Conservation (phyloP, 352 stramenopile species). For the Globisporangium paddicum region DNA sequence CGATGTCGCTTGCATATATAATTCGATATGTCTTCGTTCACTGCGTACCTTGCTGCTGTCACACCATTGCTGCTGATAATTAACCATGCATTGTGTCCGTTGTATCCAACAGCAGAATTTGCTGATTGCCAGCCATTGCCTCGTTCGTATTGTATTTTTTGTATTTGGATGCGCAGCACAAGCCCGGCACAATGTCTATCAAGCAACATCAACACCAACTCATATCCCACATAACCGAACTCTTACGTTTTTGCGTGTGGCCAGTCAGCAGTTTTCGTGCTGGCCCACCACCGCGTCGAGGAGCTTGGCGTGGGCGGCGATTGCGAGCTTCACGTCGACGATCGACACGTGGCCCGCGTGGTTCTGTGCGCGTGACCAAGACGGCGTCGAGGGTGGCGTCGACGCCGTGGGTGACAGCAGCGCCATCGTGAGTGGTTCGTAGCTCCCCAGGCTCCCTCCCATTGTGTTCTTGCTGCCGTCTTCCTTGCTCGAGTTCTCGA, state of each 20-base stretch:
- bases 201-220: not conserved
- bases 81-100: too few species aligned
- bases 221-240: not conserved
- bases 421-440: not conserved
- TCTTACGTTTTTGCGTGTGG: not conserved
- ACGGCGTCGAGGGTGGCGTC: not conserved
- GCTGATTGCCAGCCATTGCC: too few species aligned
- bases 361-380: not conserved
- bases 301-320: conserved; percentile 50
- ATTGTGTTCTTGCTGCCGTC: not conserved
- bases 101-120: too few species aligned
- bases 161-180: too few species aligned
- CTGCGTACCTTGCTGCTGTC: too few species aligned
- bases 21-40: too few species aligned
- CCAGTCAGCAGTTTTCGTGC: conserved; percentile 16
- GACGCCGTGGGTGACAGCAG: conserved; percentile 5
- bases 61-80: too few species aligned
- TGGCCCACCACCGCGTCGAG: conserved; percentile 43
- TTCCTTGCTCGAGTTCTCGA: not conserved
- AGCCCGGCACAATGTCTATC: too few species aligned
- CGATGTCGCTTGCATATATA: too few species aligned
- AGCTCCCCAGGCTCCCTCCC: not conserved
- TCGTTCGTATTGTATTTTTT: too few species aligned
- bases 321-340: conserved; percentile 41
- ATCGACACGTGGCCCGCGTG: conserved; percentile 12